These are phyloP conservation scores for Penicillium sp. DNA, from an alignment of 2,329 filamentous ascomycete species.

Conservation along the genomic window DNA sequence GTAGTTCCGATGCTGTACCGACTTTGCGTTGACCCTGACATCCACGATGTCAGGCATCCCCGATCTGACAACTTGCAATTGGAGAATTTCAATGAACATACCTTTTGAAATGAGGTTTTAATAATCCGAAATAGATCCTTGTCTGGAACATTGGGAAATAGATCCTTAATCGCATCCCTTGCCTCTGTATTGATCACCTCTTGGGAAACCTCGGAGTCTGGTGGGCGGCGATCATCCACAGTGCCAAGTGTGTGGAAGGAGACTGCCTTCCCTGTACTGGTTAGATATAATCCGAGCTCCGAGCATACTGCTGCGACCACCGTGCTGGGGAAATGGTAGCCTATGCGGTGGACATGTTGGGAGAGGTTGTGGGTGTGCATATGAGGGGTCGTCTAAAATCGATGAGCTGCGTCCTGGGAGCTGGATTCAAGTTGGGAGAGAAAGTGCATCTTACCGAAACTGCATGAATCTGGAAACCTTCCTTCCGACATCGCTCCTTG, in stretches of 20 bases:
- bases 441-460: conserved; percentile 55
- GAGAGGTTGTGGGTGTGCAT: conserved; percentile 54
- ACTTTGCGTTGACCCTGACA: conserved; percentile 55
- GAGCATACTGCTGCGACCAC: conserved; percentile 59
- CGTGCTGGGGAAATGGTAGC: conserved; percentile 62
- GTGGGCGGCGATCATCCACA: conserved; percentile 23
- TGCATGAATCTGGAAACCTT: conserved; percentile 55
- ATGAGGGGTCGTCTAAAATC: conserved; percentile 49
- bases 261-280: conserved; percentile 49
- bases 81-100: conserved; percentile 29
- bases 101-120: conserved; percentile 60
- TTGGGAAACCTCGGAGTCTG: conserved; percentile 38
- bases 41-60: conserved; percentile 18
- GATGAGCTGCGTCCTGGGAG: conserved; percentile 14
- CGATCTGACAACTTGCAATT: background rate
- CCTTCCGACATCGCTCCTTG: conserved; percentile 60
- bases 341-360: conserved; percentile 61
- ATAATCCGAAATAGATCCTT: conserved; percentile 59
- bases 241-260: conserved; percentile 33
- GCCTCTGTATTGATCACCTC: conserved; percentile 57
- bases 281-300: conserved; percentile 47
- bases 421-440: background rate
- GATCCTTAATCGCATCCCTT: conserved; percentile 58
- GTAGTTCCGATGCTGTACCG: conserved; percentile 56
- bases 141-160: conserved; percentile 63